Conservation (phyloP, 306 rosid species). For the Medicago ruthenica region DNA sequence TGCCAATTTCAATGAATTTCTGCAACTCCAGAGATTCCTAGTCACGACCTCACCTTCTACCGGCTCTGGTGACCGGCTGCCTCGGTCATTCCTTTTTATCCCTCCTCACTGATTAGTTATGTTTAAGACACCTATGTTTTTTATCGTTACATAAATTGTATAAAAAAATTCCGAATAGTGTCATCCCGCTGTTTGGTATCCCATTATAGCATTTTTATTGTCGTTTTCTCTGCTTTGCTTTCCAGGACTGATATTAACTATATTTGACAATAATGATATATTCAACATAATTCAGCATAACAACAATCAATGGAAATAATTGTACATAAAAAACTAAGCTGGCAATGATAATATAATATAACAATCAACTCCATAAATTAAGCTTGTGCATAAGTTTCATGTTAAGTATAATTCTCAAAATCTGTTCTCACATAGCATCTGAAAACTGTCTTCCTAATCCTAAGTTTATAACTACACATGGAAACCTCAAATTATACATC, state of each 20-base stretch:
- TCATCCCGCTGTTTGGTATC: background rate
- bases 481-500: background rate
- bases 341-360: background rate
- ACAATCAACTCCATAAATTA: background rate
- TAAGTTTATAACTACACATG: background rate
- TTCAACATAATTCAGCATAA: background rate
- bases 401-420: background rate
- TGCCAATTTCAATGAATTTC: constrained; percentile 21
- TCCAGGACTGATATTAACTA: background rate
- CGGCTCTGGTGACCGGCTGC: background rate
- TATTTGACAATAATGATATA: background rate
- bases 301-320: background rate
- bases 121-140: background rate
- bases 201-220: background rate
- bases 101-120: background rate
- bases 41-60: background rate
- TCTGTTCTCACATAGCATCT: background rate
- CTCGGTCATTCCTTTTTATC: background rate
- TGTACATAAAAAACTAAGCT: background rate
- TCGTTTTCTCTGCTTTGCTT: background rate
- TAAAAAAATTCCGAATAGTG: background rate
- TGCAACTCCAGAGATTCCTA: background rate
- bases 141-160: background rate
- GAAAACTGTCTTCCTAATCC: background rate
- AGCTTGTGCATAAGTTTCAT: background rate